Evolutionary conservation across 2,329 filamentous ascomycete genomes (phyloP), one percentile per base, ranked within the genome.

Genomic region (Apiospora hydei): DNA sequence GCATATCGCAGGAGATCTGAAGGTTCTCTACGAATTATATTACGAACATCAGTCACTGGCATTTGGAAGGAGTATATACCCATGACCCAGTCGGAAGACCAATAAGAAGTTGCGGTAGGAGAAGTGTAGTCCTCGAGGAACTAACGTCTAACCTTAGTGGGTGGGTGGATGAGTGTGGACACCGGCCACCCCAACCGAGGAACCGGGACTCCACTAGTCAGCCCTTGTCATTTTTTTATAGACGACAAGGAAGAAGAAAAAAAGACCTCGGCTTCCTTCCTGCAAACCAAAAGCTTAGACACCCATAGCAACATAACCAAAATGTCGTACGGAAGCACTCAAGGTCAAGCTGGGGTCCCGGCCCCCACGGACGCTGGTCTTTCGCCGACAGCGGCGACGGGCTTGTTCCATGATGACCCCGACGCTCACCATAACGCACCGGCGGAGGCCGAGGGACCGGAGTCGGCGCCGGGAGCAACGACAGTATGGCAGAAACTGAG

Each of bases 401-500:
- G 57, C 57, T 41, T 41, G 5, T 64, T 18, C 34, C 57, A 38
- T 14, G 34, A 41, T 7, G 57, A 64, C 34, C 3, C 57, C 57
- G 57, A 64, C 2, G 34, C 57, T 14, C 57, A 41, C 5, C n/a
- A 51, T 10, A 18, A 21, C n/a, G 57, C n/a, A 34, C 30, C 34
- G 57, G 57, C 57, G 34, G 57, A n/a, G 41, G 57, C 57, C 57
- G 57, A 61, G 53, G 53, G 8, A 21, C 57, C 34, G 57, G 57
- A 64, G 57, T 41, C 34, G 18, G 13, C 57, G 30, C 57, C 57
- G 57, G 57, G 34, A 14, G 18, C 57, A 18, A 41, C 57, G 21
- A 73, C 72, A 11, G 68, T 67, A 47, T 71, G 74, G 71, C 72
- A 74, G 57, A 67, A 68, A 64, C 49, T 78, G 3, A 74, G 70